Base-by-base conservation (phyloP, 352 stramenopile species). In the Plasmopara viticola region DNA sequence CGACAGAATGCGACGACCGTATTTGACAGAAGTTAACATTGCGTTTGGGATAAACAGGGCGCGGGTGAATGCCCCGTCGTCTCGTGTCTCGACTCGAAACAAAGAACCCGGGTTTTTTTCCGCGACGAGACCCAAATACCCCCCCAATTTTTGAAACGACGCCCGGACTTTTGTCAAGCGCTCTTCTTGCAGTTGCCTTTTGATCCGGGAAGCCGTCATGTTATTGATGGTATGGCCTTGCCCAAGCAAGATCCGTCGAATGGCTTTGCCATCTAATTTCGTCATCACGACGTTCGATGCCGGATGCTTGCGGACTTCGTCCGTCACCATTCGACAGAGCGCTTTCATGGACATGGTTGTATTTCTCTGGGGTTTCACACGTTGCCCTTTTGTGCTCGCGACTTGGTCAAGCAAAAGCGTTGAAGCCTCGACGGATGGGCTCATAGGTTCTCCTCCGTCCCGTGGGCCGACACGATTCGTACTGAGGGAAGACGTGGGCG, bases 171-270 rank as follows among this genome's bases (percentile, higher is more conserved):
- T 74, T 18, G 59, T 60, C 38, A 87, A 60, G 20, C 76, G 66
- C 34, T 70, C 68, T 37, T 86, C 74, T 44, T 86, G 74, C 28
- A 90, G 64, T 48, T 85, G 74, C 28, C 78, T 54, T 55, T 87
- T 88, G 56, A 89, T 84, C n/a, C 80, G 69, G 25, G 80, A 90
- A 48, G 80, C 70, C 77, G 87, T 90, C 78, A 89, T 89, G 60
- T 87, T 74, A 51, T 90, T 89, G 40, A 90, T 78, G 8, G 75
- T 74, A 48, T 88, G 75, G n/a, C 79, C 79, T 13, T 77, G 77
- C 34, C 69, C 71, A 34, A 90, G 53, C 15, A 90, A 33, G 42
- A 90, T 84, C 14, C 77, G 70, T 62, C 77, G 74, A 53, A 90
- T 87, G 30, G 77, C 57, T 44, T 87, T 87, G 29, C 77, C 77